Evolutionary conservation across 2,329 filamentous ascomycete species (phyloP).

Genomic region (Neofusicoccum sp.): DNA sequence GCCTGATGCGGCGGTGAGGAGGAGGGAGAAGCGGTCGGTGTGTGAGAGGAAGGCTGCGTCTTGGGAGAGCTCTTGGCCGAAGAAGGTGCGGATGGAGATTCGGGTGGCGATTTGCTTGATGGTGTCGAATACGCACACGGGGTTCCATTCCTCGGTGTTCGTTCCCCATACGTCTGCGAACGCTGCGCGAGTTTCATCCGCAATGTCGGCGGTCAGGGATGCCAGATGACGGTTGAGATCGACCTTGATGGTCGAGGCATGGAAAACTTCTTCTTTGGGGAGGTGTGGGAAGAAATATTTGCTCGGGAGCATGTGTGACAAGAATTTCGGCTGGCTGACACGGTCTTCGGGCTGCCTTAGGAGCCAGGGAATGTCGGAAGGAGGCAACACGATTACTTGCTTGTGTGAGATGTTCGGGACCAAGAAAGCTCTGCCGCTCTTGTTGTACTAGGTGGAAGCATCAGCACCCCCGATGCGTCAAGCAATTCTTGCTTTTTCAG

Average conservation of each 20-base stretch:
- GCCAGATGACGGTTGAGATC: conserved; percentile 16
- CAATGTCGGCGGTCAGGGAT: background rate
- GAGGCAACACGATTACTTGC: conserved; percentile 2
- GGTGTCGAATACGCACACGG: background rate
- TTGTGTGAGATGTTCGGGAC: background rate
- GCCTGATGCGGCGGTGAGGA: background rate
- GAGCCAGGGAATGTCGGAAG: conserved; percentile 1
- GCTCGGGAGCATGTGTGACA: background rate
- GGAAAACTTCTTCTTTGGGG: background rate
- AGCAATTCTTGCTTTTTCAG: no score
- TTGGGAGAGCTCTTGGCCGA: background rate
- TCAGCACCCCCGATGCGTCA: no score
- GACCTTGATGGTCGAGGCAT: conserved; percentile 1
- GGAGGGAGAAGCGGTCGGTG: background rate
- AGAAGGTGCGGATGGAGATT: conserved; percentile 5
- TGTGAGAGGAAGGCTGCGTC: background rate
- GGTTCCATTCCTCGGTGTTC: background rate
- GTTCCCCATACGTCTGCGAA: conserved; percentile 5
- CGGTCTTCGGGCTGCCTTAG: conserved; percentile 5
- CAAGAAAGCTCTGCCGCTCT: background rate
- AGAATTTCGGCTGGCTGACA: conserved; percentile 11
- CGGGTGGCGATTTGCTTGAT: background rate
- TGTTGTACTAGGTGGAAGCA: conserved; percentile 18
- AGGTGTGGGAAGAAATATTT: background rate
- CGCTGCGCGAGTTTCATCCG: background rate